Evolutionary conservation across 2,329 filamentous ascomycete species (phyloP).

Genomic region (Paraphoma sp.): DNA sequence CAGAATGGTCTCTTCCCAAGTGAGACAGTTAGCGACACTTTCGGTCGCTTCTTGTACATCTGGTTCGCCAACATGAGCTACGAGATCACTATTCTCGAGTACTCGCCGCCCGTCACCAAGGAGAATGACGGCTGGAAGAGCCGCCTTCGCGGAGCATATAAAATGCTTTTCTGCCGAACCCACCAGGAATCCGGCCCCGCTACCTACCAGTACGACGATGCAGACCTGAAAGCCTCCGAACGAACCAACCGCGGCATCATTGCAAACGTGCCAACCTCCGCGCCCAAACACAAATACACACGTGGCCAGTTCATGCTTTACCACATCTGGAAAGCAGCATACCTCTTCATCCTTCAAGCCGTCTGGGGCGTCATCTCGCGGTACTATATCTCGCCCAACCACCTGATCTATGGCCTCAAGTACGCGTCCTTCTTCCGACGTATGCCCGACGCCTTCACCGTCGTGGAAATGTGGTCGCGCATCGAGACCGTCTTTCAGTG

Average conservation of each 20-base stretch:
- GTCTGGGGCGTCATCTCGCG: background rate
- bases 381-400: background rate
- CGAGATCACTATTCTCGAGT: slow-evolving; percentile 13
- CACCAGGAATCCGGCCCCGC: background rate
- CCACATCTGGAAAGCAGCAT: background rate
- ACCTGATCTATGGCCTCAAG: background rate
- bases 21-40: slow-evolving; percentile 13
- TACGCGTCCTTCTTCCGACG: slow-evolving; percentile 8
- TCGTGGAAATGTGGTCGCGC: slow-evolving; percentile 4
- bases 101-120: slow-evolving; percentile 4
- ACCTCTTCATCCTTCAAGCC: background rate
- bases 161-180: slow-evolving; percentile 16
- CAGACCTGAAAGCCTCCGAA: background rate
- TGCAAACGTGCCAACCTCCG: background rate
- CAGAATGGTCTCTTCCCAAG: background rate
- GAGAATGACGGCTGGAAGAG: slow-evolving; percentile 3
- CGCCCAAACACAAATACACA: background rate
- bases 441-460: slow-evolving; percentile 6
- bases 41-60: slow-evolving; percentile 25
- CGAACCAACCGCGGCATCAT: too few species aligned
- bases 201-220: background rate
- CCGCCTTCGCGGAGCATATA: slow-evolving; percentile 9
- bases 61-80: slow-evolving; percentile 25
- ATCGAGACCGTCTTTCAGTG: slow-evolving; percentile 10
- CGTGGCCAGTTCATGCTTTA: background rate